Evolutionary conservation across 139 green algal genomes (phyloP).

Genomic region (Micractinium sp.): DNA sequence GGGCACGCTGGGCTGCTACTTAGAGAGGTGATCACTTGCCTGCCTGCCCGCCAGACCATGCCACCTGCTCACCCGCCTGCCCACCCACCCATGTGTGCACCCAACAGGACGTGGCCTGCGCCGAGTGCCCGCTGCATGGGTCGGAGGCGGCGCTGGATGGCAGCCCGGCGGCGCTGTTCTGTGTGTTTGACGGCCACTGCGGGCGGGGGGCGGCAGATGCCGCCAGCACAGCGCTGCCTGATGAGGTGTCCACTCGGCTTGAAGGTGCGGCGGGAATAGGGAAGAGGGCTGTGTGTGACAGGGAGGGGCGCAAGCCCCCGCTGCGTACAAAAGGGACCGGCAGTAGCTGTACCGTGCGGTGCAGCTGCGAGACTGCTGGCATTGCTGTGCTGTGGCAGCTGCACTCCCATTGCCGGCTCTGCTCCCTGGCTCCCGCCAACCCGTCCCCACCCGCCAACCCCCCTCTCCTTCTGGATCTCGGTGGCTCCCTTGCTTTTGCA

Average conservation of each 20-base stretch:
- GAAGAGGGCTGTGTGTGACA: not conserved
- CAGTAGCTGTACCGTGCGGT: not conserved
- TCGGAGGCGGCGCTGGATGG: slow-evolving; percentile 19
- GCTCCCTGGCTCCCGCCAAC: not conserved
- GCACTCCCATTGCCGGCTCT: too few relatives aligned
- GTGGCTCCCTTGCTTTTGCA: not conserved
- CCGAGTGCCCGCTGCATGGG: slow-evolving; percentile 51
- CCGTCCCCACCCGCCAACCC: not conserved
- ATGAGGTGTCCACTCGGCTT: slow-evolving; percentile 47
- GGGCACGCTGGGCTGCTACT: too few relatives aligned
- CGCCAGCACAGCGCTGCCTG: slow-evolving; percentile 46
- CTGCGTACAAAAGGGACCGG: too few relatives aligned
- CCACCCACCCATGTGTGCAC: not conserved
- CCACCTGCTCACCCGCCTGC: not conserved
- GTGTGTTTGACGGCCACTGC: slow-evolving; percentile 75
- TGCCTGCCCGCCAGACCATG: not conserved
- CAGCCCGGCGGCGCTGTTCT: slow-evolving; percentile 51
- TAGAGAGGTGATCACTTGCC: too few relatives aligned
- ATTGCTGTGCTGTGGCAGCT: not conserved
- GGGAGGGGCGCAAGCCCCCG: too few relatives aligned
- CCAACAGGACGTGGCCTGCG: slow-evolving; percentile 46
- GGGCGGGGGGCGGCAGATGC: slow-evolving; percentile 53
- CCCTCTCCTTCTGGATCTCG: too few relatives aligned
- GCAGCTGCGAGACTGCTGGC: too few relatives aligned
- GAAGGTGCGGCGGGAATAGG: not conserved